phyloP scores from a whole-genome alignment of 2,329 filamentous ascomycete genomes.

The Aspergillus persii region DNA sequence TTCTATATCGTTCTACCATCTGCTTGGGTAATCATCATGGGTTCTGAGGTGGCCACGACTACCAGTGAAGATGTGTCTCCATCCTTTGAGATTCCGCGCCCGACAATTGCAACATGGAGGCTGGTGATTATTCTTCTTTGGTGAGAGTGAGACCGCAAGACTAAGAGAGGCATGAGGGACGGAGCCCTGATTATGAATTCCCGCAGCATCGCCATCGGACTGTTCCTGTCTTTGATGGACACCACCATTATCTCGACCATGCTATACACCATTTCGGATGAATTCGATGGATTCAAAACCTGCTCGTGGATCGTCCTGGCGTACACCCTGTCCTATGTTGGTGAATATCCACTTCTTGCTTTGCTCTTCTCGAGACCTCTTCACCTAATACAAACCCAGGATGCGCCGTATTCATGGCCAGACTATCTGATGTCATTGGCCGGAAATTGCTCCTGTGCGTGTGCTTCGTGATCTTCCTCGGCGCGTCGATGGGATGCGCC shows the following conservation, averaged over 20 bases:
- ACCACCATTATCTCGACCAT: constrained; percentile 8
- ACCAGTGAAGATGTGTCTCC: too few relatives aligned
- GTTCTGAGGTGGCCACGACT: too few relatives aligned
- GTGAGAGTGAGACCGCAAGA: not conserved
- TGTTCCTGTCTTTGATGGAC: constrained; percentile 6
- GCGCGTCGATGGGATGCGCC: constrained; percentile 6
- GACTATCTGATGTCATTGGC: too few relatives aligned
- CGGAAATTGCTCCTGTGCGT: too few relatives aligned
- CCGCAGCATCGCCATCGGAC: constrained; percentile 5
- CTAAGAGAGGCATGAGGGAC: too few relatives aligned
- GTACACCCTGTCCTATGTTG: constrained; percentile 8
- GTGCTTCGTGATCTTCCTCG: constrained; percentile 1
- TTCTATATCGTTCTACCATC: too few relatives aligned
- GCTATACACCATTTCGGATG: constrained; percentile 9
- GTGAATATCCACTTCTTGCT: not conserved
- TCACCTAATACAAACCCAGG: not conserved
- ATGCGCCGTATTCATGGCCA: too few relatives aligned
- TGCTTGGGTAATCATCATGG: too few relatives aligned
- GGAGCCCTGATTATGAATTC: not conserved
- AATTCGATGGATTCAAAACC: constrained; percentile 2
- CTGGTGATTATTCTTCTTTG: constrained; percentile 6
- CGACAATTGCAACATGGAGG: constrained; percentile 5
- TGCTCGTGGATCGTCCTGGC: constrained; percentile 6
- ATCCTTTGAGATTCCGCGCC: too few relatives aligned
- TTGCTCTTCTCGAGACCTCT: too few relatives aligned